Conservation (phyloP, 148 eudicot species). For the Selenicereus undatus region DNA sequence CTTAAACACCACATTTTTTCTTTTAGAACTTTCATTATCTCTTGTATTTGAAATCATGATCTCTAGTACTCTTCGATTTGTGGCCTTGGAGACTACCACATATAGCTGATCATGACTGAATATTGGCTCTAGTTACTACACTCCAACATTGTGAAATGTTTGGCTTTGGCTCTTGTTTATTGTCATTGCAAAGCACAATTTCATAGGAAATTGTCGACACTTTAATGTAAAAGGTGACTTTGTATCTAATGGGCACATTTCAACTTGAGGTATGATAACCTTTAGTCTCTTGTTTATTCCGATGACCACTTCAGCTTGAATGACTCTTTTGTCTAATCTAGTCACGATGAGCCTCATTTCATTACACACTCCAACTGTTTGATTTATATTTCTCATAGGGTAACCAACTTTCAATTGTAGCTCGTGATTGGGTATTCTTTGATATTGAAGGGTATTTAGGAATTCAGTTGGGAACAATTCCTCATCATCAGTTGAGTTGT, state of each 20-base stretch:
- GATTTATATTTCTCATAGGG: neutral
- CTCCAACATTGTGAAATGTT: neutral
- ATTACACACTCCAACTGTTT: neutral
- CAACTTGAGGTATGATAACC: neutral
- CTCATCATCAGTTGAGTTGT: neutral
- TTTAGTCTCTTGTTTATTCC: neutral
- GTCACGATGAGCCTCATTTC: neutral
- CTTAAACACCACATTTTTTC: neutral
- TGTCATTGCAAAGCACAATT: neutral
- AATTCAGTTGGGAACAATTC: too few relatives aligned
- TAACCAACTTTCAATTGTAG: neutral
- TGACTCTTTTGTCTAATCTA: neutral
- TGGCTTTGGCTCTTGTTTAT: neutral
- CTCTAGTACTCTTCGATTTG: neutral
- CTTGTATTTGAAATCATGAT: neutral
- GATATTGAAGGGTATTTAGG: neutral
- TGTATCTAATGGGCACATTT: neutral
- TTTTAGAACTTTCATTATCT: too few relatives aligned
- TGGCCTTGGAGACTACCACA: neutral
- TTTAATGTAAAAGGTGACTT: neutral
- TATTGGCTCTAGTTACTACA: neutral
- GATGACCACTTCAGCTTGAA: neutral
- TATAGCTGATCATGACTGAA: neutral
- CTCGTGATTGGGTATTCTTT: neutral
- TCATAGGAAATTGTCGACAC: neutral